A percentile compares a stretch with the other conserved stretches of the same genome.
Evolutionary conservation across 2,329 filamentous ascomycete genomes (phyloP).

Genomic region (Emergomyces africanus): DNA sequence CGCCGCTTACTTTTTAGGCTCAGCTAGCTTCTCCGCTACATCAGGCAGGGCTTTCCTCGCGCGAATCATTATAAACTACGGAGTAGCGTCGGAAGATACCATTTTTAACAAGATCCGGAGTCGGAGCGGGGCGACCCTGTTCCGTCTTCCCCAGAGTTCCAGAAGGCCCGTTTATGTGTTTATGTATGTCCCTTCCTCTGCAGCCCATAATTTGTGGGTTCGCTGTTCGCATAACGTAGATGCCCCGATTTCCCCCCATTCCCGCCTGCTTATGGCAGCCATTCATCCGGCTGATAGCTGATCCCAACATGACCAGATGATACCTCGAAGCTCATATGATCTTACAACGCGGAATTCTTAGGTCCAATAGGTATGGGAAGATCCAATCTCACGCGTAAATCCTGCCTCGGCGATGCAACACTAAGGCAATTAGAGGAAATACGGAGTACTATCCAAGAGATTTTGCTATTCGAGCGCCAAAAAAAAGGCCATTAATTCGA

Average conservation of each 20-base stretch:
- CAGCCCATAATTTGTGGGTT: neutral
- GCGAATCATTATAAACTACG: neutral
- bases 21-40: neutral
- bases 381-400: neutral
- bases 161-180: neutral
- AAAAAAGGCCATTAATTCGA: neutral
- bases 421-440: neutral
- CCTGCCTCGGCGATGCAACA: neutral
- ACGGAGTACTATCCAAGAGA: neutral
- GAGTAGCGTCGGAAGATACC: neutral
- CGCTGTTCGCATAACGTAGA: neutral
- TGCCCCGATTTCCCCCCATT: neutral
- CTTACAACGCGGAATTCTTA: neutral
- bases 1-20: neutral
- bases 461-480: neutral
- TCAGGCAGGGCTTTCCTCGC: neutral
- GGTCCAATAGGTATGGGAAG: neutral
- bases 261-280: neutral
- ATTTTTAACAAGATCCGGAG: neutral
- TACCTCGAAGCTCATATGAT: neutral
- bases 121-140: neutral
- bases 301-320: neutral
- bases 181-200: neutral
- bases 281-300: neutral
- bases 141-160: neutral